Evolutionary conservation across 164 flowering plant genomes (phyloP).

Genomic region (Cinnamomum micranthum): DNA sequence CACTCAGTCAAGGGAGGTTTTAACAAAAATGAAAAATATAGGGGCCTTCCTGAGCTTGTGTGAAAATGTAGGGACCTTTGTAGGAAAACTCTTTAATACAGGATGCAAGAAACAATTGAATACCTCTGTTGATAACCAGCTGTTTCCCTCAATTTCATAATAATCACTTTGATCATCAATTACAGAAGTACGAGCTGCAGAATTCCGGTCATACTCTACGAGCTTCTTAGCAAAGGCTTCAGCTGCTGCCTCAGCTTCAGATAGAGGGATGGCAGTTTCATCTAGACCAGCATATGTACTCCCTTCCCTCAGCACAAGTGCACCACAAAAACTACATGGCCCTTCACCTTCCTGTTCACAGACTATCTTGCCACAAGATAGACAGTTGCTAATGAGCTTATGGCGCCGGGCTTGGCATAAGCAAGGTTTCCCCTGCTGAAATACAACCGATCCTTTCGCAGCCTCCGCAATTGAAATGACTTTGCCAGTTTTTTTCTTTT

Average conservation of each 20-base stretch:
- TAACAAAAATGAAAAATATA: no score
- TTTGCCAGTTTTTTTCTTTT: conserved; percentile 75
- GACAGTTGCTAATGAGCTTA: conserved; percentile 82
- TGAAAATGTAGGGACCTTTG: no score
- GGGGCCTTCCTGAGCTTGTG: no score
- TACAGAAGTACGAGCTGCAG: conserved; percentile 92
- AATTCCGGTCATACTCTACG: conserved; percentile 80
- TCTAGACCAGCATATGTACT: conserved; percentile 90
- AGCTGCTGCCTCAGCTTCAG: conserved; percentile 82
- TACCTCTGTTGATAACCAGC: conserved; percentile 88
- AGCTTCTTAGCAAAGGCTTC: conserved; percentile 94
- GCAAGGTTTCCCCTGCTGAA: conserved; percentile 94
- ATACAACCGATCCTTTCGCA: conserved; percentile 85
- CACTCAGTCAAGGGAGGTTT: no score
- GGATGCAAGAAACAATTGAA: not conserved
- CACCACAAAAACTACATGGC: conserved; percentile 87
- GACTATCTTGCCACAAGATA: conserved; percentile 93
- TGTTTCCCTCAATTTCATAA: conserved; percentile 79
- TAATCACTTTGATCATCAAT: conserved; percentile 99
- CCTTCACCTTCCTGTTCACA: conserved; percentile 99
- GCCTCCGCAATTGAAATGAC: conserved; percentile 91
- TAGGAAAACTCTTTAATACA: no score
- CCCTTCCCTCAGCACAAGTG: conserved; percentile 85
- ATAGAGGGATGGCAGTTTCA: conserved; percentile 35
- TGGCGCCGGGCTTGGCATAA: conserved; percentile 89